phyloP scores from a whole-genome alignment of 2,329 filamentous ascomycete genomes.

The Penicillium sp. region DNA sequence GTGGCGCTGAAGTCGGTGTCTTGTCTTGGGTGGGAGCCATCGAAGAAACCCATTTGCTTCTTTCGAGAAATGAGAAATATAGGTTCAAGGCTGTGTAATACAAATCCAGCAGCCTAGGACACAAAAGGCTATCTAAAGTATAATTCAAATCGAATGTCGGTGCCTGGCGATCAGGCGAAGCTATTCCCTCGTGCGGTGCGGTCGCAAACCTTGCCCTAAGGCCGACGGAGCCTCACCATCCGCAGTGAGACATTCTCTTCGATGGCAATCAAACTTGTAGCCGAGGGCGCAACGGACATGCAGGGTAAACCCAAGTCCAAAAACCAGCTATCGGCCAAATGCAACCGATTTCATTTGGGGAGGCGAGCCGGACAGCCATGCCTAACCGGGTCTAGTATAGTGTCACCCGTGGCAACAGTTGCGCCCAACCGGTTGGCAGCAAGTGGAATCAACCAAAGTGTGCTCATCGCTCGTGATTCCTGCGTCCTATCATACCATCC shows the following conservation, averaged over 20 bases:
- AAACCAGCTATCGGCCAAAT: too few species aligned
- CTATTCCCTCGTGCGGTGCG: too few species aligned
- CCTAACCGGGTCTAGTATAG: not conserved
- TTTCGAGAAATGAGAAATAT: not conserved
- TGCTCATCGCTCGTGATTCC: conserved; percentile 1
- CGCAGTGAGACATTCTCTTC: not conserved
- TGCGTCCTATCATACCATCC: conserved; percentile 5
- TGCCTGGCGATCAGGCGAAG: not conserved
- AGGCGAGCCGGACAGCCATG: not conserved
- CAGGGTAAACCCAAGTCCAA: too few species aligned
- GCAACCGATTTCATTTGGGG: not conserved
- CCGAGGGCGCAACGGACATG: too few species aligned
- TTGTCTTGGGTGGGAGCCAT: not conserved
- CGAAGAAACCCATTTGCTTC: not conserved
- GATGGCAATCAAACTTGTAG: not conserved
- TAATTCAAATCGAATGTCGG: not conserved
- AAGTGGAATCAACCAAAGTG: not conserved
- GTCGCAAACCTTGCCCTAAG: too few species aligned
- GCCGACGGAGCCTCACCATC: too few species aligned
- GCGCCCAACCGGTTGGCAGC: not conserved
- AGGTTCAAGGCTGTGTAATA: not conserved
- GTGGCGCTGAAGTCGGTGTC: not conserved
- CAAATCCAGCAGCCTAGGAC: not conserved
- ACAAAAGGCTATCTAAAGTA: not conserved
- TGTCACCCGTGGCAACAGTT: not conserved